A percentile compares a stretch with the other conserved stretches of the same genome.
phyloP scores from a whole-genome alignment of 2,329 filamentous ascomycete species.

The Penicillium sp. region DNA sequence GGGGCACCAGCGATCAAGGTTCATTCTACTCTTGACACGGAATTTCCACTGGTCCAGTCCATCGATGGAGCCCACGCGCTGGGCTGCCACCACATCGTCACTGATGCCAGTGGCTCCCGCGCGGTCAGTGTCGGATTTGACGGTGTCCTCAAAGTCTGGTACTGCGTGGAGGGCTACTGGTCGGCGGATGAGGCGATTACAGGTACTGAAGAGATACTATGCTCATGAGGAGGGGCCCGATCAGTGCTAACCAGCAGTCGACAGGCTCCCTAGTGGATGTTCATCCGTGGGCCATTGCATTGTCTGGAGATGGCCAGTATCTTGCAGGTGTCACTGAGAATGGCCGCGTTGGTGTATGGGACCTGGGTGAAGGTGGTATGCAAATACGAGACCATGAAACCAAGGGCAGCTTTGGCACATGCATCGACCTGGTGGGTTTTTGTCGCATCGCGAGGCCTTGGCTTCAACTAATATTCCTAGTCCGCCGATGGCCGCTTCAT shows the following conservation, averaged over 20 bases:
- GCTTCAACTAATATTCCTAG: slow-evolving; percentile 35
- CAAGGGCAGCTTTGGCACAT: slow-evolving; percentile 87
- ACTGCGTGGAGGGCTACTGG: slow-evolving; percentile 58
- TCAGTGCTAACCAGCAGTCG: slow-evolving; percentile 5
- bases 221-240: not conserved
- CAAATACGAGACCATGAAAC: slow-evolving; percentile 87
- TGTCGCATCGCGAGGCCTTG: not conserved
- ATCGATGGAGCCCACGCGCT: slow-evolving; percentile 79
- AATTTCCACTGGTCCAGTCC: slow-evolving; percentile 77
- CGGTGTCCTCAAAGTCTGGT: slow-evolving; percentile 86
- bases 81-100: slow-evolving; percentile 86
- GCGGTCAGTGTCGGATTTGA: slow-evolving; percentile 87
- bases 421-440: slow-evolving; percentile 69
- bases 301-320: slow-evolving; percentile 81
- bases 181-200: slow-evolving; percentile 51
- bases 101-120: slow-evolving; percentile 66
- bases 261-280: slow-evolving; percentile 49
- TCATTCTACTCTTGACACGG: slow-evolving; percentile 70
- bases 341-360: slow-evolving; percentile 88
- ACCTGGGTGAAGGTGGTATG: slow-evolving; percentile 57
- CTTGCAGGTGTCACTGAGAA: slow-evolving; percentile 87
- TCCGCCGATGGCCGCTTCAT: slow-evolving; percentile 78
- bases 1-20: slow-evolving; percentile 81
- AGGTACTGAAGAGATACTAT: slow-evolving; percentile 30
- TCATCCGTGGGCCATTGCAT: slow-evolving; percentile 82